phyloP scores from a whole-genome alignment of 2,329 filamentous ascomycete genomes.

The Sporothrix mexicana region DNA sequence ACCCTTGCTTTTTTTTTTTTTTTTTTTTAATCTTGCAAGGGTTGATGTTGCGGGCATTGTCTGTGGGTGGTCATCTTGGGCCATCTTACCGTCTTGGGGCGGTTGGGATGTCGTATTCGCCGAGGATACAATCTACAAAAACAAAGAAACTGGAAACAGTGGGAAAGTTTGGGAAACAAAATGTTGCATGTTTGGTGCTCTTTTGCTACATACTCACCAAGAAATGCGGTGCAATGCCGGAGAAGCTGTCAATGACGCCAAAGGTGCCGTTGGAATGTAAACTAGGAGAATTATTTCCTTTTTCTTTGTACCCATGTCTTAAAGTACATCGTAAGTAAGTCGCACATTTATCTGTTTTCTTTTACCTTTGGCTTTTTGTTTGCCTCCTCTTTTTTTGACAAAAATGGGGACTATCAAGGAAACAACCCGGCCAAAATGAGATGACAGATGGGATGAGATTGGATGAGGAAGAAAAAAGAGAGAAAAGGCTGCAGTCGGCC shows the following conservation, averaged over 20 bases:
- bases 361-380: neutral
- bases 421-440: neutral
- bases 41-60: neutral
- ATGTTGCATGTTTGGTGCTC: too few species aligned
- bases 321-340: too few species aligned
- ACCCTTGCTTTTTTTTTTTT: constrained; percentile 2
- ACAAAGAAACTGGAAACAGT: neutral
- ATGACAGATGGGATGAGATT: too few species aligned
- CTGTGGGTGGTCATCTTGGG: neutral
- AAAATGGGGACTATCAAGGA: neutral
- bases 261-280: constrained; percentile 13
- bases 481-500: neutral
- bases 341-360: too few species aligned
- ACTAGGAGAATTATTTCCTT: constrained; percentile 1
- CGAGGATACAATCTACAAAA: constrained; percentile 2
- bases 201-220: neutral
- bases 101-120: constrained; percentile 26
- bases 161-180: neutral
- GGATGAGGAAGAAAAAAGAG: neutral
- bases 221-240: neutral
- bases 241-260: neutral
- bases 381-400: constrained; percentile 1
- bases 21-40: neutral
- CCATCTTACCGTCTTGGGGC: neutral
- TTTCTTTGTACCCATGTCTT: neutral